Evolutionary conservation across 2,329 filamentous ascomycete genomes (phyloP), one percentile per base, ranked within the genome.

Genomic region (Fusarium succisae): DNA sequence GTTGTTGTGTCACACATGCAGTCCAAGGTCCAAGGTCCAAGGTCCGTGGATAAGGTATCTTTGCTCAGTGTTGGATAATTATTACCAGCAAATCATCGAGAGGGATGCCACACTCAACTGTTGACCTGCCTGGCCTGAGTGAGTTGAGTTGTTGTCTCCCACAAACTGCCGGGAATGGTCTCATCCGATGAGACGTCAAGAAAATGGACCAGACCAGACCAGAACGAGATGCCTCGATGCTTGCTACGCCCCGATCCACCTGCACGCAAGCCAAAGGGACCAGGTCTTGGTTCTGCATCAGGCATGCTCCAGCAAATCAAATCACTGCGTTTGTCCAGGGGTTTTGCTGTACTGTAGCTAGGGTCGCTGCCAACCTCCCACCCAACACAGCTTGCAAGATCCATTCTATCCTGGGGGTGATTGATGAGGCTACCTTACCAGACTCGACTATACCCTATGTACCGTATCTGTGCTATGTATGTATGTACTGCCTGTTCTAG

Each of bases 241-340:
- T 66, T 66, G 69, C 73, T 70, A 74, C 74, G 72, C 70, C 70
- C 69, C 54, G 73, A 73, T 78, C 76, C 76, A 78, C 76, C 69
- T 75, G 63, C 66, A 76, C 58, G 66, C 68, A 77, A 76, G 68
- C 66, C 73, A 69, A 65, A 77, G 64, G 69, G 66, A 69, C 69
- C 55, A 66, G 73, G 61, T 57, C 73, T 76, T 77, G 67, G 76
- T 69, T 70, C 62, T 59, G 57, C 62, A 68, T 50, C 38, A 66
- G 48, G 44, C 26, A 50, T 48, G 43, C 55, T 58, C 55, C 54
- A 66, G 61, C 76, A 64, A 76, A 78, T 70, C 66, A 38, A 43
- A 47, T 78, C 65, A 68, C 62, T 38, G 54, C 57, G 64, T 58
- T 58, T 69, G 61, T 32, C 45, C 72, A 66, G 70, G 72, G 63